Percentiles rank a stretch among this genome's conserved stretches.
Conservation (phyloP, 805 yeast species). For the Teunomyces gatunensis region DNA sequence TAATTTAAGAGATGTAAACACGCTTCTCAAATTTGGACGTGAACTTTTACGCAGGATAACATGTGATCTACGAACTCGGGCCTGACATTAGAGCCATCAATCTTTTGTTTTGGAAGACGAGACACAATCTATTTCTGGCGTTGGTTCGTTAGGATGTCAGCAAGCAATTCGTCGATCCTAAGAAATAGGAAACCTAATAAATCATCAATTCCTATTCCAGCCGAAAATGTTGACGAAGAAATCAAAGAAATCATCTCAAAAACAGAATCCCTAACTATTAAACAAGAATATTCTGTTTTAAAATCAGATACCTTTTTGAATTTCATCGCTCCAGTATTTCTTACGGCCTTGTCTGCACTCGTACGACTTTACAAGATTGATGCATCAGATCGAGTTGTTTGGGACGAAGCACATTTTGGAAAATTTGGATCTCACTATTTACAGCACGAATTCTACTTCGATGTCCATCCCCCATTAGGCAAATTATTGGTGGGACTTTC, state of each 20-base stretch:
- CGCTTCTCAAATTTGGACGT: too few species aligned
- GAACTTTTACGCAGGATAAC: too few species aligned
- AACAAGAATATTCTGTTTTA: neutral
- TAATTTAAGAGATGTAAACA: too few species aligned
- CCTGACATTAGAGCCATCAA: neutral
- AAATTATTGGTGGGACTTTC: conserved; percentile 77
- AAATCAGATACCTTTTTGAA: neutral
- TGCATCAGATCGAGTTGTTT: conserved; percentile 58
- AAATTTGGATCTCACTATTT: conserved; percentile 80
- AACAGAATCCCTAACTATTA: conserved; percentile 10
- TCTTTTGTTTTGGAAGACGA: neutral
- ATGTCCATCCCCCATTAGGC: conserved; percentile 86
- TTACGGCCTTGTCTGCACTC: conserved; percentile 13
- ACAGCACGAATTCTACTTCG: conserved; percentile 77
- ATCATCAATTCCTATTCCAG: neutral
- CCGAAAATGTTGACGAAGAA: conserved; percentile 3
- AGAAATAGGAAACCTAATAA: neutral
- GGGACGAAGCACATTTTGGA: conserved; percentile 93
- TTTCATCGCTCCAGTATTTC: conserved; percentile 6
- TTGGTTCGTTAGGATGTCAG: neutral
- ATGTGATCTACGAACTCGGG: too few species aligned
- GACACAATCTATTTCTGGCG: neutral
- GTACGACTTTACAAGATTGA: conserved; percentile 62
- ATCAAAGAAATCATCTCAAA: conserved; percentile 12
- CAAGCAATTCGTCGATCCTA: neutral